phyloP scores from a whole-genome alignment of 2,329 filamentous ascomycete genomes.

The Diplodia mutila region DNA sequence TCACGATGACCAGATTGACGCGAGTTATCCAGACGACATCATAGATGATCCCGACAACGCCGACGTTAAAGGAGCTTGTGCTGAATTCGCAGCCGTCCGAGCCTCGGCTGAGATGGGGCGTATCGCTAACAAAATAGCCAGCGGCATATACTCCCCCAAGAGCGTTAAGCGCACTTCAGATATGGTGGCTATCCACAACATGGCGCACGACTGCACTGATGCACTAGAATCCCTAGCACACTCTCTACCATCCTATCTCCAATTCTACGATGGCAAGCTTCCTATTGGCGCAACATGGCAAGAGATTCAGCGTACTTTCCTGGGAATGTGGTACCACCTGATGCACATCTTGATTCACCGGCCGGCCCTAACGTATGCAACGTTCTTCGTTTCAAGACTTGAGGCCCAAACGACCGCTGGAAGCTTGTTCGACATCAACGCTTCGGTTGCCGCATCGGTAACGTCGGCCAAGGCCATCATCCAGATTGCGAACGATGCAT shows the following conservation, averaged over 20 bases:
- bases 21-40: neutral
- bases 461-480: neutral
- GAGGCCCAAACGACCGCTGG: neutral
- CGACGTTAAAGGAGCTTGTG: neutral
- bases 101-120: neutral
- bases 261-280: neutral
- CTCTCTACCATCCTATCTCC: neutral
- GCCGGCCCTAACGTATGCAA: neutral
- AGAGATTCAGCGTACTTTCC: neutral
- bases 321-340: neutral
- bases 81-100: neutral
- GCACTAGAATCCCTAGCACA: neutral
- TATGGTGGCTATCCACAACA: neutral
- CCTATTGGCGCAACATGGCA: neutral
- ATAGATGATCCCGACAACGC: neutral
- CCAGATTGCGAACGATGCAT: neutral
- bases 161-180: neutral
- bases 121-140: neutral
- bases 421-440: neutral
- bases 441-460: neutral
- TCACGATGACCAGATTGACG: slow-evolving; percentile 5
- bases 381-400: neutral
- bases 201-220: neutral
- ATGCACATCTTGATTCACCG: slow-evolving; percentile 4
- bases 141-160: neutral